Evolutionary conservation across 495 filamentous ascomycete species (phyloP).

Genomic region (Aspergillus homomorphus): DNA sequence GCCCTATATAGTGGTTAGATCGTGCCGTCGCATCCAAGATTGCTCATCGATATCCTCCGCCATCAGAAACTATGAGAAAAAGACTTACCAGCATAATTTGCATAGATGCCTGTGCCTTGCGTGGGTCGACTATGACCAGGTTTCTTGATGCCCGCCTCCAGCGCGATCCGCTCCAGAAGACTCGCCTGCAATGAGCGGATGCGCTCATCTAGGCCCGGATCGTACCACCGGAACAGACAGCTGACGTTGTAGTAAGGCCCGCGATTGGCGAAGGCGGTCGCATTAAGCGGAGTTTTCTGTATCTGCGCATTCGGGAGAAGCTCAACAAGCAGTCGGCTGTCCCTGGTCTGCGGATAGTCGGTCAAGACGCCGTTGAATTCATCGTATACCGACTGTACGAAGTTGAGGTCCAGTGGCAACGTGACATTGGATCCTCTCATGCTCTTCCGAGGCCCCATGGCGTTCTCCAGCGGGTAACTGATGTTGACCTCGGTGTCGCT

Average conservation of each 20-base stretch:
- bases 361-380: slow-evolving; percentile 12
- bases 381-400: slow-evolving; percentile 14
- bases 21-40: not conserved
- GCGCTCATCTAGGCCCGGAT: slow-evolving; percentile 7
- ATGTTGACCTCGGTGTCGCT: not conserved
- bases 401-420: slow-evolving; percentile 13
- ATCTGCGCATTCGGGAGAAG: slow-evolving; percentile 16
- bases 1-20: slow-evolving; percentile 17
- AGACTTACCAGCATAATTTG: slow-evolving; percentile 30
- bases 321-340: slow-evolving; percentile 17
- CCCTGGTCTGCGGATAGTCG: slow-evolving; percentile 7
- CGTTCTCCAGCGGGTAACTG: not conserved
- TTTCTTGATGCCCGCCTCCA: slow-evolving; percentile 2
- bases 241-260: slow-evolving; percentile 21
- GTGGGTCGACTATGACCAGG: not conserved
- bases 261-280: slow-evolving; percentile 20
- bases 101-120: slow-evolving; percentile 31
- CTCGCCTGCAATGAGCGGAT: slow-evolving; percentile 6
- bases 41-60: too few relatives aligned
- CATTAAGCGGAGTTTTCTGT: slow-evolving; percentile 4
- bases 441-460: slow-evolving; percentile 11
- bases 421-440: slow-evolving; percentile 14
- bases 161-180: slow-evolving; percentile 11
- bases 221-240: slow-evolving; percentile 15
- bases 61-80: too few relatives aligned